Evolutionary conservation across 1,139 yeast genomes (phyloP).

Genomic region (Saccharomyces hybrid): DNA sequence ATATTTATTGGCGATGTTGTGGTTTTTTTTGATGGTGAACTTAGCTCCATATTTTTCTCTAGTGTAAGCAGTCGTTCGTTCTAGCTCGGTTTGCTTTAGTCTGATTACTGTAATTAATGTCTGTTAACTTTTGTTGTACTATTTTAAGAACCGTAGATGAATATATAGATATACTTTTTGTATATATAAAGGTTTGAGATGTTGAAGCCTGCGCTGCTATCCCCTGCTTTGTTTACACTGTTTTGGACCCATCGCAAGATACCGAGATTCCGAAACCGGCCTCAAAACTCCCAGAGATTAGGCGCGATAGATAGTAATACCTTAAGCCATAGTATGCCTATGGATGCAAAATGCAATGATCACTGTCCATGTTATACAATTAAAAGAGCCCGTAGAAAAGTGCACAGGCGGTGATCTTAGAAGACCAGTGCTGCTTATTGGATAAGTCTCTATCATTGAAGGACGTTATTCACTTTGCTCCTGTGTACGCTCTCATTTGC

Average conservation of each 20-base stretch:
- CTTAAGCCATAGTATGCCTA: neutral
- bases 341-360: neutral
- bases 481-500: neutral
- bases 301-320: neutral
- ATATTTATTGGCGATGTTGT: neutral
- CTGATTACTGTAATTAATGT: neutral
- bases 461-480: neutral
- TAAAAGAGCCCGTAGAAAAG: neutral
- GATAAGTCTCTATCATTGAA: neutral
- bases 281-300: neutral
- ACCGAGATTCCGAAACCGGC: constrained; percentile 1
- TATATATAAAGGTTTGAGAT: neutral
- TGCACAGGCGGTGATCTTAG: neutral
- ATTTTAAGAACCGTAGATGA: neutral
- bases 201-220: neutral
- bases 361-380: neutral
- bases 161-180: neutral
- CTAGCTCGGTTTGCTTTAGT: neutral
- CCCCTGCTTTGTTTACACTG: neutral
- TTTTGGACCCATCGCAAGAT: neutral
- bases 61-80: neutral
- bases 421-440: neutral
- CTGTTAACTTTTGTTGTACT: neutral
- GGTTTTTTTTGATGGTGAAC: neutral
- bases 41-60: neutral